phyloP scores from a whole-genome alignment of 2,329 filamentous ascomycete species.

The Aspergillus jensenii region DNA sequence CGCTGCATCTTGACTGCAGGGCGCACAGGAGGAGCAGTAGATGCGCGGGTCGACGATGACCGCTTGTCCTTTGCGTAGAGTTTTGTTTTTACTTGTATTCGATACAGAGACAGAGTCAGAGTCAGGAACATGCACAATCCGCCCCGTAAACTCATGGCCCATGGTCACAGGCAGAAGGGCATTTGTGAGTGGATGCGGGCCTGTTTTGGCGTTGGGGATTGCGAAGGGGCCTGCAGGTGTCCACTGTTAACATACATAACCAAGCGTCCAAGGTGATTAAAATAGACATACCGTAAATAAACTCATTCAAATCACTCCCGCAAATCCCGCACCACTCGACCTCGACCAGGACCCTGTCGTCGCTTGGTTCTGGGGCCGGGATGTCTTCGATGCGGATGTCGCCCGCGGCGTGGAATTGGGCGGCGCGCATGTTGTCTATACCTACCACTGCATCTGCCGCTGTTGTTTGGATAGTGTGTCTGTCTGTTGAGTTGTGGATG shows the following conservation, averaged over 20 bases:
- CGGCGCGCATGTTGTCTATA: constrained; percentile 9
- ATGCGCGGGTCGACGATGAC: constrained; percentile 16
- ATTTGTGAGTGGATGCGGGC: constrained; percentile 11
- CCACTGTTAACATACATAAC: no score
- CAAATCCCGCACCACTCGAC: constrained; percentile 19
- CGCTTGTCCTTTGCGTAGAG: neutral
- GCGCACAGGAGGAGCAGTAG: constrained; percentile 9
- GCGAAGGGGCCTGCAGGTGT: constrained; percentile 7
- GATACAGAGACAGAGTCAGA: neutral
- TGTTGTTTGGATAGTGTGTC: no score
- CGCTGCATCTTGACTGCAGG: neutral
- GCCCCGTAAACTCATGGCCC: constrained; percentile 15
- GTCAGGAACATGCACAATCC: constrained; percentile 3
- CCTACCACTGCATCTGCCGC: neutral
- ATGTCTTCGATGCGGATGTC: constrained; percentile 13
- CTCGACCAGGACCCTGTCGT: constrained; percentile 9
- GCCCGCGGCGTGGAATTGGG: constrained; percentile 9
- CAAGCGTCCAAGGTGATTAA: no score
- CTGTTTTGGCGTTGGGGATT: constrained; percentile 1
- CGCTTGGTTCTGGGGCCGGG: neutral
- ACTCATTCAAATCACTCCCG: constrained; percentile 15
- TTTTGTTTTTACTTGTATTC: no score
- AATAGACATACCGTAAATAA: constrained; percentile 2
- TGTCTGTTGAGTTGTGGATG: neutral
- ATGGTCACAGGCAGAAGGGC: constrained; percentile 10